Evolutionary conservation across 768 basidiomycete genomes (phyloP).

Genomic region (Termitomyces sp.): DNA sequence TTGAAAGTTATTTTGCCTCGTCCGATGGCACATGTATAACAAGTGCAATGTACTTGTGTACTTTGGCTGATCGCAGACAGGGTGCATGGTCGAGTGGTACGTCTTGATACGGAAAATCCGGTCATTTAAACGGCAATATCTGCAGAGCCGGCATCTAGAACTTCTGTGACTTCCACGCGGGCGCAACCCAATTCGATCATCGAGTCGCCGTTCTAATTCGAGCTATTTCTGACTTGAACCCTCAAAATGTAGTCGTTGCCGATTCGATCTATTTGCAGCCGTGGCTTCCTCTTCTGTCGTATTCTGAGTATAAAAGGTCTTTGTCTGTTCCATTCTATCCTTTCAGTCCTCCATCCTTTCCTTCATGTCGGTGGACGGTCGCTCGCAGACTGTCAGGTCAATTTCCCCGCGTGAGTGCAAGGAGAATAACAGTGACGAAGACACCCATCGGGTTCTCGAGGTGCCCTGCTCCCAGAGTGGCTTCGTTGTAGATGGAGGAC

Average conservation of each 20-base stretch:
- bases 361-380: slow-evolving; percentile 6
- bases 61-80: too few relatives aligned
- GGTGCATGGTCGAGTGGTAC: too few relatives aligned
- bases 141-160: background rate
- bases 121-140: slow-evolving; percentile 2
- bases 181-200: slow-evolving; percentile 1
- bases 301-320: slow-evolving; percentile 1
- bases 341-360: background rate
- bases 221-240: background rate
- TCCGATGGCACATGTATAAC: background rate
- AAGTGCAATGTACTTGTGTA: background rate
- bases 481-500: slow-evolving; percentile 28
- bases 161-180: slow-evolving; percentile 5
- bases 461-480: background rate
- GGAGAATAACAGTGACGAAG: background rate
- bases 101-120: background rate
- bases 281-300: slow-evolving; percentile 3
- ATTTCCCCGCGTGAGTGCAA: background rate
- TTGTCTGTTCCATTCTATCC: background rate
- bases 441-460: background rate
- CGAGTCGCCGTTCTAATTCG: slow-evolving; percentile 1
- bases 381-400: slow-evolving; percentile 1
- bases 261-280: slow-evolving; percentile 2
- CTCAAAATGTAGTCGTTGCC: background rate
- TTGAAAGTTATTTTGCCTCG: background rate